A percentile compares a stretch with the other conserved stretches of the same genome.
Evolutionary conservation across 2,329 filamentous ascomycete species (phyloP).

Genomic region (Alternaria viburni): DNA sequence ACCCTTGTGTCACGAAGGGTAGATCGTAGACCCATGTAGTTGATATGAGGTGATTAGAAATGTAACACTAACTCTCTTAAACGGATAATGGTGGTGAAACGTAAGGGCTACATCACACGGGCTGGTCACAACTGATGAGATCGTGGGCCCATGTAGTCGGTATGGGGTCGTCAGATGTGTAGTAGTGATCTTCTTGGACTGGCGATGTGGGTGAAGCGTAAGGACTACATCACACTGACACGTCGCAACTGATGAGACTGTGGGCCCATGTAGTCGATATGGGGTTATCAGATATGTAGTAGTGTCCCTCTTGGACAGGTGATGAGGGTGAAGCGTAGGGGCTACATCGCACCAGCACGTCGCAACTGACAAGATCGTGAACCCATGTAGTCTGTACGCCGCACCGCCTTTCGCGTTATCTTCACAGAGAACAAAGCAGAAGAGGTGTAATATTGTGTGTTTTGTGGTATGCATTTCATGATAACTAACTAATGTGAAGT

Average conservation of each 20-base stretch:
- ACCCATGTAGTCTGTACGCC: background rate
- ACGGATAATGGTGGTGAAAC: no score
- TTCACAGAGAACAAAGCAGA: background rate
- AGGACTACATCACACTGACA: background rate
- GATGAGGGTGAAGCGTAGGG: background rate
- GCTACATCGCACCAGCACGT: background rate
- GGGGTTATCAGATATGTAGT: background rate
- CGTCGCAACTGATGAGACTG: background rate
- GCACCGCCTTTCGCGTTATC: background rate
- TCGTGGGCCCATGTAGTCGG: background rate
- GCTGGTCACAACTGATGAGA: background rate
- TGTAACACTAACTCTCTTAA: no score
- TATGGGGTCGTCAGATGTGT: background rate
- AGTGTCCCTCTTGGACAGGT: background rate
- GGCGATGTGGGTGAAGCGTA: background rate
- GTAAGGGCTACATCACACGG: no score
- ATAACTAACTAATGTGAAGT: background rate
- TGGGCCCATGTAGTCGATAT: background rate
- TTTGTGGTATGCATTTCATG: background rate
- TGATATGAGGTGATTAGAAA: no score
- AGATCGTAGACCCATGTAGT: background rate
- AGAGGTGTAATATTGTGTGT: background rate
- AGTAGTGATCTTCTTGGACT: background rate
- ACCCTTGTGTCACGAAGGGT: background rate
- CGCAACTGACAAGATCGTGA: background rate